A percentile compares a stretch with the other conserved stretches of the same genome.
Evolutionary conservation across 2,329 filamentous ascomycete species (phyloP).

Genomic region (Paraconiothyrium sp.): DNA sequence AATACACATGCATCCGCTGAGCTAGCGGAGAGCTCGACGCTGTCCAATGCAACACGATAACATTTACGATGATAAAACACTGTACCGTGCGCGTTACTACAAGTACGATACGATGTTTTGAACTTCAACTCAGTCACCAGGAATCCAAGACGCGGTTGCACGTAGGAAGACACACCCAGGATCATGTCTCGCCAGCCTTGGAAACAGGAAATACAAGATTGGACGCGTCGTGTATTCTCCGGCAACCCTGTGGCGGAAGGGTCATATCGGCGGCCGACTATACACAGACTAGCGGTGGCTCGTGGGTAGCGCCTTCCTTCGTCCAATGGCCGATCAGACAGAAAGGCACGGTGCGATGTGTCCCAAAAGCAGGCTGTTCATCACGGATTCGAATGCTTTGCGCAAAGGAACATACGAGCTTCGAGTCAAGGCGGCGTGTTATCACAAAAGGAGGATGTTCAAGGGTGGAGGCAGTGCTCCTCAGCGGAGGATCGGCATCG

Average conservation of each 20-base stretch:
- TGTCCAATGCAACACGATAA: no score
- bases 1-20: neutral
- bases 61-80: no score
- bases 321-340: neutral
- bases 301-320: neutral
- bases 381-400: neutral
- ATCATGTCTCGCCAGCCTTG: neutral
- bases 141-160: neutral
- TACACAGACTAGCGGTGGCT: slow-evolving; percentile 5
- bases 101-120: neutral
- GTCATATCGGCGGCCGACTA: slow-evolving; percentile 1
- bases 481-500: slow-evolving; percentile 5
- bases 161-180: neutral
- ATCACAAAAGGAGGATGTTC: neutral
- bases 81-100: neutral
- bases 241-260: neutral
- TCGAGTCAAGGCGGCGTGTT: neutral
- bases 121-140: neutral
- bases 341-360: neutral
- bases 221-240: neutral
- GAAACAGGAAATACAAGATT: slow-evolving; percentile 11
- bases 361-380: no score
- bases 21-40: neutral
- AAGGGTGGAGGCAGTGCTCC: neutral
- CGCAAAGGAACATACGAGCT: neutral